These are phyloP conservation scores for Malania oleifera DNA, from an alignment of 164 flowering plant genomes.

Conservation along the genomic window DNA sequence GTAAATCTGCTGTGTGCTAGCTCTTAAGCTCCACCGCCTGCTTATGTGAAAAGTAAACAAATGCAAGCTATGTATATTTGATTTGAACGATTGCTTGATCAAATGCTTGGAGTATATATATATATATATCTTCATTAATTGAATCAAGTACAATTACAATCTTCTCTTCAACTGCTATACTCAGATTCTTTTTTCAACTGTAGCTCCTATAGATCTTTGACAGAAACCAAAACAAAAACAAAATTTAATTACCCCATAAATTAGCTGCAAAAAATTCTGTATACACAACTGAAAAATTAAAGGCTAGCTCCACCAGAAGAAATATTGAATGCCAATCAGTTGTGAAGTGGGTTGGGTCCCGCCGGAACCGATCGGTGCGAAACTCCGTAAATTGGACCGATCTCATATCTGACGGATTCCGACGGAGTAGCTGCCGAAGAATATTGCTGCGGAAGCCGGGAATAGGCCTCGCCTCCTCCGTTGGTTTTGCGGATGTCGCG, in stretches of 20 bases:
- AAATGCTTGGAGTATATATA: too few species aligned
- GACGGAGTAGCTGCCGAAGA: constrained; percentile 10
- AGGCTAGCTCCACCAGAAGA: too few species aligned
- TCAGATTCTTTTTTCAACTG: background rate
- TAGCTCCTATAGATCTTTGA: constrained; percentile 10
- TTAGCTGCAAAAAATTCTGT: constrained; percentile 27
- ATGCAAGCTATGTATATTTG: too few species aligned
- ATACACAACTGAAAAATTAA: background rate
- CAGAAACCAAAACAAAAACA: background rate
- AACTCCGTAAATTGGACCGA: constrained; percentile 16
- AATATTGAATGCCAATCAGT: constrained; percentile 33
- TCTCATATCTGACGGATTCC: constrained; percentile 7
- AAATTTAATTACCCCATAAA: constrained; percentile 4
- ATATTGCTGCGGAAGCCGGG: constrained; percentile 17
- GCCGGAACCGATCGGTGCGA: constrained; percentile 23
- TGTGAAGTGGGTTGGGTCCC: constrained; percentile 40
- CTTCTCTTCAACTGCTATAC: background rate
- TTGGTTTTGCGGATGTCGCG: background rate
- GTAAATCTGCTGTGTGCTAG: too few species aligned
- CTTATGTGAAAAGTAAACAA: too few species aligned
- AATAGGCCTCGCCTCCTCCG: constrained; percentile 3
- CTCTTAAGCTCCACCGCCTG: too few species aligned
- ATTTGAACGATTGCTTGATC: too few species aligned
- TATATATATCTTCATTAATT: background rate
- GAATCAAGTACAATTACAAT: constrained; percentile 6